Percentiles rank a stretch among this genome's conserved stretches.
phyloP scores from a whole-genome alignment of 352 stramenopile species.

The Phytopythium litorale region DNA sequence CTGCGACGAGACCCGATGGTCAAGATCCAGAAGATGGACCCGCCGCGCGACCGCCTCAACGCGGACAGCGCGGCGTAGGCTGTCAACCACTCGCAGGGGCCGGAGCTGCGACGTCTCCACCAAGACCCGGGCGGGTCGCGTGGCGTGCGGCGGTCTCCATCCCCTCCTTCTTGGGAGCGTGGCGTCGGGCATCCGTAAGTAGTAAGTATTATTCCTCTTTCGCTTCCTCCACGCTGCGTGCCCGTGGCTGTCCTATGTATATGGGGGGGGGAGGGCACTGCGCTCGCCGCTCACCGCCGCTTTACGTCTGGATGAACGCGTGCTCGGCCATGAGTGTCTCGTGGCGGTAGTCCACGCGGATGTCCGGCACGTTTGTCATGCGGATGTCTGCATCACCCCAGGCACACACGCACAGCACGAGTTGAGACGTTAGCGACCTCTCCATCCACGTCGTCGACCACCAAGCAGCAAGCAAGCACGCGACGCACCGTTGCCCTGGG shows the following conservation, averaged over 20 bases:
- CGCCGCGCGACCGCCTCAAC: constrained; percentile 76
- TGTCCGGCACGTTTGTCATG: constrained; percentile 94
- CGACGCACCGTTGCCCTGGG: constrained; percentile 67
- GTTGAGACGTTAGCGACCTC: neutral
- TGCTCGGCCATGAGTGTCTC: constrained; percentile 76
- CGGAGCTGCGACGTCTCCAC: neutral
- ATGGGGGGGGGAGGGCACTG: neutral
- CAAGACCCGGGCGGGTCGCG: neutral
- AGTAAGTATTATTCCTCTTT: constrained; percentile 3
- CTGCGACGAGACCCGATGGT: constrained; percentile 67
- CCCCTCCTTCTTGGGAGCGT: neutral
- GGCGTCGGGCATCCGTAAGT: neutral
- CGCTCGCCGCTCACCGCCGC: constrained; percentile 1
- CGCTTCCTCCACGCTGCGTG: neutral
- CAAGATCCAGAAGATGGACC: constrained; percentile 88
- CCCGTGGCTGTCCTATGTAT: neutral
- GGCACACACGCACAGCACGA: constrained; percentile 6
- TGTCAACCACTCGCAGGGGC: neutral
- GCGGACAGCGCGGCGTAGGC: constrained; percentile 6
- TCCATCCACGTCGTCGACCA: too few species aligned
- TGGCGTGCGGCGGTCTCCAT: neutral
- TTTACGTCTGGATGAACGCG: constrained; percentile 66
- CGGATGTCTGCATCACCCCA: constrained; percentile 72
- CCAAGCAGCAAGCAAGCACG: neutral
- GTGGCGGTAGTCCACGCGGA: constrained; percentile 89